phyloP scores from a whole-genome alignment of 257 asterid genomes.

The Solanum sejunctum region DNA sequence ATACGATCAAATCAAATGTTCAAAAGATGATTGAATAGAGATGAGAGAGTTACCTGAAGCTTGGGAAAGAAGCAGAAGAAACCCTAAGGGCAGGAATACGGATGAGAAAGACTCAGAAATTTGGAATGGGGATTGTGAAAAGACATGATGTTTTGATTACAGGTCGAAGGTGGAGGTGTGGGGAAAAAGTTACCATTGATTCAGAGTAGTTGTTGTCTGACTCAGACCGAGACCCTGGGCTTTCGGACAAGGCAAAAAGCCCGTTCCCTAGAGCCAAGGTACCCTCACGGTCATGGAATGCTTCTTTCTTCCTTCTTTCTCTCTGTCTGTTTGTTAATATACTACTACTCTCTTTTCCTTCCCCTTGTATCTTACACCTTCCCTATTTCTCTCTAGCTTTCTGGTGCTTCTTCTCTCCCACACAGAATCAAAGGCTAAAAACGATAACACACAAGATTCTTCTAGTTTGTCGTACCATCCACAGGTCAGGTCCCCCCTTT shows the following conservation, averaged over 20 bases:
- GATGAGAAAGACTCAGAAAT: background rate
- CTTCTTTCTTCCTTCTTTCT: background rate
- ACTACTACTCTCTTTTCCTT: background rate
- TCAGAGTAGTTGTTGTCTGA: background rate
- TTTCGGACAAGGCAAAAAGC: constrained; percentile 22
- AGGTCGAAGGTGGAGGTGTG: background rate
- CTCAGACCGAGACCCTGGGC: constrained; percentile 9
- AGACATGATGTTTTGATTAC: background rate
- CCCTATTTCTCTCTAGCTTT: background rate
- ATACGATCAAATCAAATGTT: too few relatives aligned
- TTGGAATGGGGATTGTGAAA: background rate
- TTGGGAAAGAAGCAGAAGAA: background rate
- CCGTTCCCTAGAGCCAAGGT: background rate
- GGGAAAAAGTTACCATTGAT: constrained; percentile 1
- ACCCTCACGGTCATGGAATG: background rate
- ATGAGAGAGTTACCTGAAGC: constrained; percentile 15
- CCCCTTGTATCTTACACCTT: background rate
- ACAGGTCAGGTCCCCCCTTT: background rate
- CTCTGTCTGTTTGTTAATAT: background rate
- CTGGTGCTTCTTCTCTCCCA: background rate
- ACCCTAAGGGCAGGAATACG: constrained; percentile 9
- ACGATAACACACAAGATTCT: background rate
- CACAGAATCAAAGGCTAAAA: background rate
- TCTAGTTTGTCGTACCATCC: background rate
- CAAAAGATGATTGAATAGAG: background rate